Evolutionary conservation across 495 filamentous ascomycete genomes (phyloP), one percentile per base, ranked within the genome.

Genomic region (Aspergillus olivimuriae): DNA sequence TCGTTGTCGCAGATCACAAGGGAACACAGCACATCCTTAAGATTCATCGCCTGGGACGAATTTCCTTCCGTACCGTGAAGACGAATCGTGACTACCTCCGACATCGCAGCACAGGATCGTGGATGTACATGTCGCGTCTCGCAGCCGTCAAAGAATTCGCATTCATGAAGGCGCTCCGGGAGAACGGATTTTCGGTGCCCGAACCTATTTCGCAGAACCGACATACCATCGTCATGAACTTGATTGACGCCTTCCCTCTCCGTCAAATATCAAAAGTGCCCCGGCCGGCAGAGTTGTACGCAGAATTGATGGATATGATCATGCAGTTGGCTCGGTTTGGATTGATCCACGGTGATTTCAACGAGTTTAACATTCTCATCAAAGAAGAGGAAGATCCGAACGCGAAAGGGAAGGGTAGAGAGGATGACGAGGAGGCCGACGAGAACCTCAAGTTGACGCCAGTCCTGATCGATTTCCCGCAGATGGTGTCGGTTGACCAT

Each of bases 301-400:
- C 84, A 26, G 84, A 95, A 40, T 69, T 99, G 41, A 94, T 99
- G 61, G 76, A 81, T 41, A 78, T 95, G 47, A 87, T 96, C 46
- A 60, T 99, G 33, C 72, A 79, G 38, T 75, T 99, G 18, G 92
- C 92, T n/a, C 73, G 76, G 21, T 82, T 84, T 53, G 94, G 92
- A 6, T 68, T 99, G 43, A 97, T 99, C 41, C 92, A 99, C 61
- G 94, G 92, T 51, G 92, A 99, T 61, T 97, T 95, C 70, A 99
- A 99, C 69, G 94, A 97, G 68, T 99, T 99, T 73, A 99, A 99
- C 57, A 87, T 99, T 45, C 73, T 99, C 15, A 82, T 97, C 62
- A 82, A 89, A 50, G 89, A 94, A 53, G 74, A 78, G 23, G 61
- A 64, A 24, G 53, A 68, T 16, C 56, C 68, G 1, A 65, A 69